Conservation (phyloP, 352 stramenopile genomes). For the Bremia lactucae region DNA sequence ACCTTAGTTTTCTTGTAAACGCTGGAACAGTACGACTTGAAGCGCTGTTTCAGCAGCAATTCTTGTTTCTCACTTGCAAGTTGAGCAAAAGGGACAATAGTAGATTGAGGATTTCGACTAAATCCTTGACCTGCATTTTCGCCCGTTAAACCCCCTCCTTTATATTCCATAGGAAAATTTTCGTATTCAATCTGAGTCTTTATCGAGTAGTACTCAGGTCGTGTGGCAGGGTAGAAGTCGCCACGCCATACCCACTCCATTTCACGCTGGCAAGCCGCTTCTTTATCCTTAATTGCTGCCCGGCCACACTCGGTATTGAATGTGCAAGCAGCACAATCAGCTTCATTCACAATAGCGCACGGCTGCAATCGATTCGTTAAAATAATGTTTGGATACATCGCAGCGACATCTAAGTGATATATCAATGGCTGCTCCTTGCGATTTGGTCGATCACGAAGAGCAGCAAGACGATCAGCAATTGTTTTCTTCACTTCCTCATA, state of each 20-base stretch:
- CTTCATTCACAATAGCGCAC: conserved; percentile 92
- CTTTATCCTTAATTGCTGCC: conserved; percentile 61
- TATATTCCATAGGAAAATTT: conserved; percentile 43
- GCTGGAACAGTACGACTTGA: conserved; percentile 94
- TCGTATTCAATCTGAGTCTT: conserved; percentile 92
- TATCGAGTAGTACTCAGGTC: conserved; percentile 92
- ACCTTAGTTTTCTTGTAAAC: conserved; percentile 97
- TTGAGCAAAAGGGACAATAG: conserved; percentile 56
- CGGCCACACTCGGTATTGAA: conserved; percentile 82
- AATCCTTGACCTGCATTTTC: conserved; percentile 6
- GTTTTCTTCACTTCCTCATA: conserved; percentile 76
- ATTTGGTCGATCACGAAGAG: conserved; percentile 88
- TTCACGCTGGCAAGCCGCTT: conserved; percentile 89
- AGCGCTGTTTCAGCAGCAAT: conserved; percentile 58
- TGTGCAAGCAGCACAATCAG: conserved; percentile 92
- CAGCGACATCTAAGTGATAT: conserved; percentile 98
- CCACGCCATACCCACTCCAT: conserved; percentile 99
- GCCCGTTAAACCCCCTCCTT: conserved; percentile 1
- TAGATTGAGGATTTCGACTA: conserved; percentile 4
- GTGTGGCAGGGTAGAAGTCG: conserved; percentile 91
- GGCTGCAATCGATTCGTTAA: conserved; percentile 98
- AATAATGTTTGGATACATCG: conserved; percentile 99
- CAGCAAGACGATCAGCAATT: conserved; percentile 91
- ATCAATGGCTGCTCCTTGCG: conserved; percentile 90
- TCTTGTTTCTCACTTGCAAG: conserved; percentile 48